These are phyloP conservation scores for Pythium brachiatum DNA, from an alignment of 352 stramenopile genomes.

Conservation along the genomic window DNA sequence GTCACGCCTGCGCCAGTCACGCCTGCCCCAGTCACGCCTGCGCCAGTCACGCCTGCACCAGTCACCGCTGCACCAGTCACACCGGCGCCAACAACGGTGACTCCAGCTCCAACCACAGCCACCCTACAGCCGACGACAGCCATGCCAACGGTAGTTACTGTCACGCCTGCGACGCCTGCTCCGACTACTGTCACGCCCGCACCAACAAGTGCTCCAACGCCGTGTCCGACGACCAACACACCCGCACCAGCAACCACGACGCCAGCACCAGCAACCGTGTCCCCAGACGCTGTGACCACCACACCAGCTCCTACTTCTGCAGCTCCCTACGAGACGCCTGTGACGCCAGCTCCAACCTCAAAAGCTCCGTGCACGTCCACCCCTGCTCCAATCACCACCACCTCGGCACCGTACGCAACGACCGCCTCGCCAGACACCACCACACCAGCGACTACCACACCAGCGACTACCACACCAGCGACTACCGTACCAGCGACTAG, in stretches of 20 bases:
- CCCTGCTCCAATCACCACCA: not conserved
- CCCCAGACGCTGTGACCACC: not conserved
- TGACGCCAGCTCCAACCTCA: not conserved
- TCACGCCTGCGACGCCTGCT: not conserved
- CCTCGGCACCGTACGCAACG: not conserved
- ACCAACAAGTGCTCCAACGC: not conserved
- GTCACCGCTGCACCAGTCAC: not conserved
- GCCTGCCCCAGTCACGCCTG: not conserved
- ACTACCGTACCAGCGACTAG: not conserved
- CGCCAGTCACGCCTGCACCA: not conserved
- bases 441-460: not conserved
- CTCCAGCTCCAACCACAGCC: not conserved
- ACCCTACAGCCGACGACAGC: not conserved
- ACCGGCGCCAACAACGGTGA: not conserved
- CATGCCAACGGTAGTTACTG: not conserved
- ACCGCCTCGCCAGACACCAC: not conserved
- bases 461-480: not conserved
- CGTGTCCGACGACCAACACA: not conserved
- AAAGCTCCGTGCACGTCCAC: not conserved
- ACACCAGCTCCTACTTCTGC: not conserved
- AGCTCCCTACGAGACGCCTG: not conserved
- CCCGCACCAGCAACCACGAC: not conserved
- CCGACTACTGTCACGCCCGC: not conserved
- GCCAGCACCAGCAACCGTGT: not conserved
- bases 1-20: not conserved